phyloP scores from a whole-genome alignment of 176 grass and related monocot genomes.

The Thalia dealbata region DNA sequence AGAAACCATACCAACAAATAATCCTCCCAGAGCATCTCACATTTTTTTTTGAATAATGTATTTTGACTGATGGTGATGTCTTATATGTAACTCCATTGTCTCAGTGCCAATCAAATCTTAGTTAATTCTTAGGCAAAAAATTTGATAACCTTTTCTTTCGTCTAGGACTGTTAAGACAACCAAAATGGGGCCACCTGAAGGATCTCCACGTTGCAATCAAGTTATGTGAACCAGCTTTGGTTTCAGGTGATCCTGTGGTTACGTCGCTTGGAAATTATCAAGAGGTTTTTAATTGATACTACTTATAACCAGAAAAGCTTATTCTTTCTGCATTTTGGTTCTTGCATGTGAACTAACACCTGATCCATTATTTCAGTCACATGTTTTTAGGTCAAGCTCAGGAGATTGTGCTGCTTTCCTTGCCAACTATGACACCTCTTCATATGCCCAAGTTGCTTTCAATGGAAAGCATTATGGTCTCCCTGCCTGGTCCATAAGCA shows the following conservation, averaged over 20 bases:
- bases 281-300: conserved; percentile 30
- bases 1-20: neutral
- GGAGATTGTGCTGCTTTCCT: conserved; percentile 87
- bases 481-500: conserved; percentile 91
- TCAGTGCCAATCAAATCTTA: neutral
- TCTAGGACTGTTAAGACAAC: conserved; percentile 85
- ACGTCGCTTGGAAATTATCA: conserved; percentile 63
- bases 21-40: neutral
- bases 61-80: neutral
- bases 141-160: neutral
- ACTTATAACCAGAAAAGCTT: conserved; percentile 6
- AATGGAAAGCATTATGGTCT: conserved; percentile 82
- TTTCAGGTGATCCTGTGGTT: conserved; percentile 61
- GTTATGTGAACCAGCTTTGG: conserved; percentile 75
- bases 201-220: conserved; percentile 93
- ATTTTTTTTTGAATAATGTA: neutral
- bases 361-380: conserved; percentile 43
- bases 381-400: conserved; percentile 60
- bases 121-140: neutral
- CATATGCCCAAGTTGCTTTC: conserved; percentile 70
- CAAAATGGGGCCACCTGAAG: conserved; percentile 95
- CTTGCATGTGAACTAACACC: conserved; percentile 21
- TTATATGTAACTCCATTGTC: neutral
- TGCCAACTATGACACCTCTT: conserved; percentile 62
- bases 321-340: conserved; percentile 1